Base-by-base conservation (phyloP, 768 basidiomycete genomes). In the Lactarius akahatsu region DNA sequence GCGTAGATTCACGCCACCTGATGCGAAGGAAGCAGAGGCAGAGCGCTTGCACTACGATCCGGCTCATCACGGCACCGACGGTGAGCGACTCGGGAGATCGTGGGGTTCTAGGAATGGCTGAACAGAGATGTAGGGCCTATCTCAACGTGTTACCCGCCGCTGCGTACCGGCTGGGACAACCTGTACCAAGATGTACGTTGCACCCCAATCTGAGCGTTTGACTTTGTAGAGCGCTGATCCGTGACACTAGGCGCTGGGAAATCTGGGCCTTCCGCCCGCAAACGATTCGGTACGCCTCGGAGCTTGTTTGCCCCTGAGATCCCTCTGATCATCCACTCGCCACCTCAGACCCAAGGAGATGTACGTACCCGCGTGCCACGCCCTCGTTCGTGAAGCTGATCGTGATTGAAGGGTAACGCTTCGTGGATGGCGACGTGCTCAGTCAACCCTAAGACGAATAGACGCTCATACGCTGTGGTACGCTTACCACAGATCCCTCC, bases 361-460 rank as follows among this genome's bases (percentile, higher is more conserved):
- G 65, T 62, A 32, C 15, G 43, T 32, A 38, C 56, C 32, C 13
- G 4, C 6, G 30, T 18, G 15, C 43, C 45, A 26, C 9, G 18
- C 30, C 30, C 10, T 16, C 15, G 16, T 13, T 36, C n/a, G 50
- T 13, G n/a, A 18, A 26, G 45, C 11, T 66, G 45, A 66, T 52
- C 4, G 36, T 28, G 26, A 30, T 40, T 26, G 7, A 30, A 68
- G 64, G 67, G 64, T 8, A 68, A 61, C 38, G 59, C 54, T 15
- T 20, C 64, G 40, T 68, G 58, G 59, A 68, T 61, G 64, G 67
- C 57, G 15, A 59, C 68, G 16, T 69, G 60, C 38, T 61, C 61
- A 3, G 61, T 69, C 30, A 57, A 63, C 23, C 61, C 68, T 8
- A 52, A 62, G 40, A 66, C 68, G 18, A 66, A 45, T 20, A 41